These are phyloP conservation scores for Paramecium primaurelia DNA, from an alignment of 73 alveolate genomes.

Conservation along the genomic window DNA sequence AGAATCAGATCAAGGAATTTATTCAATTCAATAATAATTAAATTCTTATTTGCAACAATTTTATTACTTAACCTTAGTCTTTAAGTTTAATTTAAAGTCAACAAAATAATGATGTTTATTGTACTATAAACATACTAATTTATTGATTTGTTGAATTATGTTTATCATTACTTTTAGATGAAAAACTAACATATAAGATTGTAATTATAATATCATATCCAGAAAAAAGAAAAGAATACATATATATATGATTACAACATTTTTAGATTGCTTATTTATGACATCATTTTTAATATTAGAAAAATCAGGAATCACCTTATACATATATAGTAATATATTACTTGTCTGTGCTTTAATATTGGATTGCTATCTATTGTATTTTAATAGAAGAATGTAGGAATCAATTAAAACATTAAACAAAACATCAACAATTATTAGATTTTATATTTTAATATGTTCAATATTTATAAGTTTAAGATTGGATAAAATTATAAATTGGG, in stretches of 20 bases:
- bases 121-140: background rate
- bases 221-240: background rate
- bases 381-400: background rate
- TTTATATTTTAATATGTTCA: background rate
- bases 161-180: background rate
- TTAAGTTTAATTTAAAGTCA: background rate
- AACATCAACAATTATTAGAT: background rate
- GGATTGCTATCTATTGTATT: background rate
- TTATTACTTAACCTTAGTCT: background rate
- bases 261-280: background rate
- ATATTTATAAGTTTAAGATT: background rate
- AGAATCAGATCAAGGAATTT: background rate
- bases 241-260: background rate
- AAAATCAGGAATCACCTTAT: background rate
- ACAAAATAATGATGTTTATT: background rate
- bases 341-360: background rate
- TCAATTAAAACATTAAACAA: background rate
- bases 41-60: background rate
- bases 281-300: background rate
- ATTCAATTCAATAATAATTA: background rate
- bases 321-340: background rate
- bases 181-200: background rate
- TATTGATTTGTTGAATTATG: background rate
- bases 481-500: background rate
- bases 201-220: background rate